Evolutionary conservation across 176 grass and related monocot species (phyloP).

Genomic region (Triticum dicoccoides): DNA sequence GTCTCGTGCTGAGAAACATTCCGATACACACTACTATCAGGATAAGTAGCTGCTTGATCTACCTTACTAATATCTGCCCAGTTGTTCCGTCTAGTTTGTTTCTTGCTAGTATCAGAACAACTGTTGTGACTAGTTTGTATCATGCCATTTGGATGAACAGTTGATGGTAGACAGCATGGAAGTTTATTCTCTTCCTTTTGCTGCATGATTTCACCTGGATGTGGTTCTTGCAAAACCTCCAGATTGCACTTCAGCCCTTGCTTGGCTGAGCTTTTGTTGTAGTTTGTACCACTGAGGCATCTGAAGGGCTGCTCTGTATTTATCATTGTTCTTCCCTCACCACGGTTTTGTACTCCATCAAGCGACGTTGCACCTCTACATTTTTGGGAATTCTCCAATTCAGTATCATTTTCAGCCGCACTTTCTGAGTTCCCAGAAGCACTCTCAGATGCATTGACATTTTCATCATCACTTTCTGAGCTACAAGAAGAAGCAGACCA

Average conservation of each 20-base stretch:
- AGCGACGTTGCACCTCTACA: neutral
- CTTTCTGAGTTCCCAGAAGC: constrained; percentile 24
- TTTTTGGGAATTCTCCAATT: neutral
- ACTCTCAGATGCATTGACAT: neutral
- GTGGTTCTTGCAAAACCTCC: constrained; percentile 13
- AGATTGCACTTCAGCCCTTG: constrained; percentile 16
- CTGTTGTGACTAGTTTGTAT: constrained; percentile 4
- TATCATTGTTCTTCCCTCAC: constrained; percentile 19
- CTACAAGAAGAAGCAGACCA: neutral
- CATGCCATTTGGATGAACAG: constrained; percentile 8
- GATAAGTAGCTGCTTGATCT: constrained; percentile 18
- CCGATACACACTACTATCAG: neutral
- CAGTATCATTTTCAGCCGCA: constrained; percentile 8
- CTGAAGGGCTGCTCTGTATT: neutral
- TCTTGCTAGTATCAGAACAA: constrained; percentile 16
- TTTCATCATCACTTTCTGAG: constrained; percentile 31
- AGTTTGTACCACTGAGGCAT: neutral
- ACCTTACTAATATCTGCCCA: constrained; percentile 16
- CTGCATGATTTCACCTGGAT: constrained; percentile 21
- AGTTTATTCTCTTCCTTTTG: constrained; percentile 11
- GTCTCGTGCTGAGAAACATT: constrained; percentile 17
- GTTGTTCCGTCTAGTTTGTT: neutral
- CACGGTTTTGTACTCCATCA: neutral
- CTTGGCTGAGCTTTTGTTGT: constrained; percentile 9
- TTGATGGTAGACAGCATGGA: neutral